Conservation (phyloP, 2,329 filamentous ascomycete genomes). For the Hymenoscyphus salicellus region DNA sequence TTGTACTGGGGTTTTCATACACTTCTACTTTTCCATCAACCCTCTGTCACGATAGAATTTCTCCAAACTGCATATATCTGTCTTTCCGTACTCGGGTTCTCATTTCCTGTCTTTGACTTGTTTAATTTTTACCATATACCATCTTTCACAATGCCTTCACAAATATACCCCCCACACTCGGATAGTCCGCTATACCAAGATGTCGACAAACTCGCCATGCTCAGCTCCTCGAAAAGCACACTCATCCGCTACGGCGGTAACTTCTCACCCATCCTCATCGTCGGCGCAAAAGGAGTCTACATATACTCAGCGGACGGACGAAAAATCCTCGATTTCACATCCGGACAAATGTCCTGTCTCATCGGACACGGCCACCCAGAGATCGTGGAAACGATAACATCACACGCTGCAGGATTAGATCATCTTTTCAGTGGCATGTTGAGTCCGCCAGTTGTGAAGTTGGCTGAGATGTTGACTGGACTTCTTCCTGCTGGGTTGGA, state of each 20-base stretch:
- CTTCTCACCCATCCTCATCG: constrained; percentile 26
- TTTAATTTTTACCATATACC: not conserved
- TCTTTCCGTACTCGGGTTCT: not conserved
- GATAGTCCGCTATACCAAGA: constrained; percentile 16
- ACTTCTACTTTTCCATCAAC: not conserved
- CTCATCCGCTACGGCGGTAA: constrained; percentile 25
- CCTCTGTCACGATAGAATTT: not conserved
- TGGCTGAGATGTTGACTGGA: constrained; percentile 49
- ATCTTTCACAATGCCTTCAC: not conserved
- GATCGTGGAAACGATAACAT: constrained; percentile 50
- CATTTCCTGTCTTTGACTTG: not conserved
- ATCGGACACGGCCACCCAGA: constrained; percentile 58
- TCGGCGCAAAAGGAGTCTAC: constrained; percentile 24
- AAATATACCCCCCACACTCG: not conserved
- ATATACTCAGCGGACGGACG: constrained; percentile 45
- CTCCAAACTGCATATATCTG: not conserved
- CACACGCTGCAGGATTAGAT: constrained; percentile 51
- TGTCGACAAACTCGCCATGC: constrained; percentile 17
- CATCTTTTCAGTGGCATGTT: constrained; percentile 60
- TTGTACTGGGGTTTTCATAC: not conserved
- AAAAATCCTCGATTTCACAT: constrained; percentile 56
- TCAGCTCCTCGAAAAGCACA: constrained; percentile 13
- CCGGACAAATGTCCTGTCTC: constrained; percentile 58
- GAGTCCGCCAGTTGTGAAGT: constrained; percentile 53
- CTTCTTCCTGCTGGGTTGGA: constrained; percentile 50